phyloP scores from a whole-genome alignment of 495 filamentous ascomycete genomes.

The Aspergillus nanangensis region DNA sequence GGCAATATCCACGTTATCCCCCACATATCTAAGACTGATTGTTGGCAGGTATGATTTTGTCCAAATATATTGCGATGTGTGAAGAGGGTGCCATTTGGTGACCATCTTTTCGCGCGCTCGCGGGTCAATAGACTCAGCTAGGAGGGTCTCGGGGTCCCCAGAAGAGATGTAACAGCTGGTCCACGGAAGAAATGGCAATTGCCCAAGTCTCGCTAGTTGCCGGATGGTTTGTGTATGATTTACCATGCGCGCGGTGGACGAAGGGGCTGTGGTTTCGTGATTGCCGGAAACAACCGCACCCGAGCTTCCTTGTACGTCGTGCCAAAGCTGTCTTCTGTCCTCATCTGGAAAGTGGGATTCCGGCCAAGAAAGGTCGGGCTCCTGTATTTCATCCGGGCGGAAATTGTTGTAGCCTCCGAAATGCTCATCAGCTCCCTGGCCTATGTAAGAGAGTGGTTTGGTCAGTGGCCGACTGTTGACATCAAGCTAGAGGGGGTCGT shows the following conservation, averaged over 20 bases:
- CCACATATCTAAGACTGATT: constrained; percentile 37
- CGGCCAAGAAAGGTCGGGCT: constrained; percentile 37
- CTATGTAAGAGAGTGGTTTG: constrained; percentile 10
- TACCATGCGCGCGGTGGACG: constrained; percentile 11
- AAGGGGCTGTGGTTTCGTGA: constrained; percentile 1
- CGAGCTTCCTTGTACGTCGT: constrained; percentile 1
- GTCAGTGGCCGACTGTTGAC: background rate
- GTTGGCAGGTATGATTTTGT: constrained; percentile 34
- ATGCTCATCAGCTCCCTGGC: constrained; percentile 51
- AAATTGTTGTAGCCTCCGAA: constrained; percentile 47
- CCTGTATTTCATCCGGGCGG: constrained; percentile 36
- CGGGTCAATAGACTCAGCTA: constrained; percentile 19
- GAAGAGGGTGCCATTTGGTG: constrained; percentile 45
- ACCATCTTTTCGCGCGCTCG: constrained; percentile 24
- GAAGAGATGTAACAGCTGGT: background rate
- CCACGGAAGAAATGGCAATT: constrained; percentile 6
- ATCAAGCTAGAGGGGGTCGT: background rate
- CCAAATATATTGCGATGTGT: constrained; percentile 42
- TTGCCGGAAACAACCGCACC: background rate
- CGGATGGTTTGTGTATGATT: constrained; percentile 5
- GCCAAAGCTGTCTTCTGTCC: background rate
- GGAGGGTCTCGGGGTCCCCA: constrained; percentile 6
- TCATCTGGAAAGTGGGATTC: constrained; percentile 8
- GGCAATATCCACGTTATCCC: constrained; percentile 50
- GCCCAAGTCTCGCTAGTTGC: background rate